Conservation (phyloP, 2,329 filamentous ascomycete species). For the Xylariaceae sp. region DNA sequence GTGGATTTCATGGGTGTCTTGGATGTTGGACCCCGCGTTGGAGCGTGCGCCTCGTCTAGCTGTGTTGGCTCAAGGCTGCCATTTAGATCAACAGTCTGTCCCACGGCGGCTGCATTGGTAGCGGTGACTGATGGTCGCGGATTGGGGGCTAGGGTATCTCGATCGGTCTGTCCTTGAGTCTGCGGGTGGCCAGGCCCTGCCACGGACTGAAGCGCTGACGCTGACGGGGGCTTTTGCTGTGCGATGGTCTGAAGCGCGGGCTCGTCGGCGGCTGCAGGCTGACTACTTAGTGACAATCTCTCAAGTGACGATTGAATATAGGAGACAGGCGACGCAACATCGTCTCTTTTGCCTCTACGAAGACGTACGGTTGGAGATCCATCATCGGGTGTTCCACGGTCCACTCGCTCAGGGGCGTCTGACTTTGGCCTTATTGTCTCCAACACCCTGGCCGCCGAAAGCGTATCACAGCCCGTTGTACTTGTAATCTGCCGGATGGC, state of each 20-base stretch:
- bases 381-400: constrained; percentile 24
- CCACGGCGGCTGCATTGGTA: not conserved
- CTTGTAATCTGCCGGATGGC: constrained; percentile 75
- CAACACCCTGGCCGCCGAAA: constrained; percentile 65
- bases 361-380: constrained; percentile 40
- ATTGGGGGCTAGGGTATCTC: constrained; percentile 21
- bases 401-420: constrained; percentile 25
- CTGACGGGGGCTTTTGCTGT: constrained; percentile 20
- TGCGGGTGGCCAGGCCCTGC: constrained; percentile 29
- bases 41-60: constrained; percentile 17
- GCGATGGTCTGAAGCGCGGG: constrained; percentile 30
- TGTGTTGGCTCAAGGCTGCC: constrained; percentile 17
- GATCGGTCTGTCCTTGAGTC: constrained; percentile 23
- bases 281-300: constrained; percentile 43
- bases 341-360: constrained; percentile 30
- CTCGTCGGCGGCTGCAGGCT: constrained; percentile 37
- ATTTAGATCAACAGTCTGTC: constrained; percentile 1
- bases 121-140: not conserved
- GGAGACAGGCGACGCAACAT: constrained; percentile 33
- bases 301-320: constrained; percentile 42
- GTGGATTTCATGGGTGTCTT: constrained; percentile 6
- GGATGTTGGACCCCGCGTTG: constrained; percentile 4
- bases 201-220: constrained; percentile 35
- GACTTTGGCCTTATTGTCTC: constrained; percentile 39
- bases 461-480: constrained; percentile 73